These are phyloP conservation scores for Phallus indusiatus DNA, from an alignment of 768 basidiomycete species.

Conservation along the genomic window DNA sequence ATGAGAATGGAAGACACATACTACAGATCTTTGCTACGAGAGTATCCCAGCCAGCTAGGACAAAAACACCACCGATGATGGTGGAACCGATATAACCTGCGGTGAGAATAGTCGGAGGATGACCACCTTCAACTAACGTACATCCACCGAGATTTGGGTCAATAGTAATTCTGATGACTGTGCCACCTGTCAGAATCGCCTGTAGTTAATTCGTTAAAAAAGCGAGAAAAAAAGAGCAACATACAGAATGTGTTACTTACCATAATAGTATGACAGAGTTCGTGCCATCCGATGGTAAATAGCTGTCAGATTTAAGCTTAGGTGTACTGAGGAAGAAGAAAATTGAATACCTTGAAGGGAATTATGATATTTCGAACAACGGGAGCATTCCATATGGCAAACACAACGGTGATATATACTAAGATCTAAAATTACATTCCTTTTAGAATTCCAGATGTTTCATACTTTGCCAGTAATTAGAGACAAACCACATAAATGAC, in stretches of 20 bases:
- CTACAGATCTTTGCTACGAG: conserved; percentile 89
- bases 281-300: conserved; percentile 84
- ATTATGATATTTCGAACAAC: conserved; percentile 69
- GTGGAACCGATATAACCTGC: conserved; percentile 81
- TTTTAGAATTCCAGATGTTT: neutral
- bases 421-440: conserved; percentile 45
- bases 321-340: neutral
- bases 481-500: conserved; percentile 65
- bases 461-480: conserved; percentile 4
- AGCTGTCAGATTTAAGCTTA: conserved; percentile 25
- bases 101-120: conserved; percentile 58
- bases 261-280: conserved; percentile 72
- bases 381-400: conserved; percentile 84
- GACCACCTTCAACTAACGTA: conserved; percentile 64
- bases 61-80: conserved; percentile 71
- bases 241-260: conserved; percentile 31
- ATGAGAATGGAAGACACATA: neutral
- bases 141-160: conserved; percentile 76
- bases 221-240: neutral
- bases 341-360: conserved; percentile 49
- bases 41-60: conserved; percentile 79
- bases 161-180: conserved; percentile 70
- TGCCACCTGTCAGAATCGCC: conserved; percentile 75
- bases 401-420: conserved; percentile 78
- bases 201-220: conserved; percentile 18